Evolutionary conservation across 768 basidiomycete genomes (phyloP).

Genomic region (Leccinum truebloodii): DNA sequence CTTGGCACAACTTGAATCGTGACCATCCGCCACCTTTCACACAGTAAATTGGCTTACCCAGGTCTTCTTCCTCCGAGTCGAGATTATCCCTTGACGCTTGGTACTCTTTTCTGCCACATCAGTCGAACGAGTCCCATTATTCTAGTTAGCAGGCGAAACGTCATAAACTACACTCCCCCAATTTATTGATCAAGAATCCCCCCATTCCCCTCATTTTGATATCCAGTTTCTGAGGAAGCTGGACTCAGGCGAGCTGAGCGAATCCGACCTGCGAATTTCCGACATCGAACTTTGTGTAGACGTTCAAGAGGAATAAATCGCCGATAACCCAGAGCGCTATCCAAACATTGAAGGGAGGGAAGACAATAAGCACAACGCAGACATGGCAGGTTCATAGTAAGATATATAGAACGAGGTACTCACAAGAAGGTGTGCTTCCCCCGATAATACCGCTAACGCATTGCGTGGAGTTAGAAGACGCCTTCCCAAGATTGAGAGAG

Average conservation of each 20-base stretch:
- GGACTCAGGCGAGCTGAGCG: not conserved
- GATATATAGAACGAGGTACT: not conserved
- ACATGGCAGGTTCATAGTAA: not conserved
- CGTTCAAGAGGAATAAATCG: not conserved
- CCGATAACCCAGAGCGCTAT: not conserved
- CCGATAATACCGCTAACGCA: not conserved
- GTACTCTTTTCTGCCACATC: too few relatives aligned
- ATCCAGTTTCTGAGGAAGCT: not conserved
- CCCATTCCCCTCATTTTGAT: not conserved
- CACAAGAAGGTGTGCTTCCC: not conserved
- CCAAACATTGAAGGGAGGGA: not conserved
- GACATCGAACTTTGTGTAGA: not conserved
- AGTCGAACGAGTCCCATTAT: not conserved
- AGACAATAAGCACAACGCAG: slow-evolving; percentile 10
- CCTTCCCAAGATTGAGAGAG: not conserved
- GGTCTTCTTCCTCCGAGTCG: too few relatives aligned
- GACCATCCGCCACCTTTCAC: too few relatives aligned
- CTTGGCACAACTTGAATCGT: too few relatives aligned
- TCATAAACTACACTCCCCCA: not conserved
- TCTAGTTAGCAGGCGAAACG: not conserved
- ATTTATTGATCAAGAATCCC: not conserved
- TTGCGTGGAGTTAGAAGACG: not conserved
- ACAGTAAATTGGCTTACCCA: too few relatives aligned
- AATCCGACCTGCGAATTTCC: not conserved
- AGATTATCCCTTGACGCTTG: too few relatives aligned